phyloP scores from a whole-genome alignment of 345 rosid species.

The Turnera subulata region DNA sequence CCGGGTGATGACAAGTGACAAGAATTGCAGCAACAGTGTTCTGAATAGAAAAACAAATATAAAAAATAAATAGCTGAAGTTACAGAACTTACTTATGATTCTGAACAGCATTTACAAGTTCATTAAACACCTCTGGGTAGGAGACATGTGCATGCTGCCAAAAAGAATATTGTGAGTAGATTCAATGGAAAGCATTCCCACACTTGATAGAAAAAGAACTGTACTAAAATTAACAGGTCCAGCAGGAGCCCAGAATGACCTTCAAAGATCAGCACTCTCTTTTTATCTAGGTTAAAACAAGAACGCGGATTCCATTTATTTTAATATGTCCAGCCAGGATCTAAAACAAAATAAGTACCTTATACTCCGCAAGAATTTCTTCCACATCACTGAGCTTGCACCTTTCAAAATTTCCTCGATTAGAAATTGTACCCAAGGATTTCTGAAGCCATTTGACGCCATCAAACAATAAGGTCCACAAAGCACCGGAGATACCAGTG shows the following conservation, averaged over 20 bases:
- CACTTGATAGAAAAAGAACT: too few species aligned
- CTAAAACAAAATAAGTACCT: slow-evolving; percentile 26
- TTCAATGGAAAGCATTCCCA: not conserved
- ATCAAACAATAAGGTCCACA: slow-evolving; percentile 35
- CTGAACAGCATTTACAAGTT: slow-evolving; percentile 36
- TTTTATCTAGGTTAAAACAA: too few species aligned
- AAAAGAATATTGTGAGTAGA: slow-evolving; percentile 6
- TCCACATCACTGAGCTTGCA: slow-evolving; percentile 49
- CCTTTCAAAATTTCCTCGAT: slow-evolving; percentile 29
- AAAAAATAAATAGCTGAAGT: not conserved
- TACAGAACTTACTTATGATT: slow-evolving; percentile 46
- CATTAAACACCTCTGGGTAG: slow-evolving; percentile 37
- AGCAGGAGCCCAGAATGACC: too few species aligned
- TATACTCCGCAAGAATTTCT: slow-evolving; percentile 44
- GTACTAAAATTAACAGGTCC: too few species aligned
- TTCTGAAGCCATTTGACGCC: slow-evolving; percentile 56
- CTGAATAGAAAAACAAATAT: not conserved
- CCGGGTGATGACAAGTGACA: too few species aligned
- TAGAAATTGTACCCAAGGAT: slow-evolving; percentile 37
- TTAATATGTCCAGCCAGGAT: not conserved
- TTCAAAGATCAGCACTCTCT: too few species aligned
- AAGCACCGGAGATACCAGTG: slow-evolving; percentile 14
- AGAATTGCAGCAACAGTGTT: too few species aligned
- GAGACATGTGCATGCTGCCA: slow-evolving; percentile 40
- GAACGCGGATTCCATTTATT: too few species aligned